Base-by-base conservation (phyloP, 2,329 filamentous ascomycete species). In the Sporothrix phasma region DNA sequence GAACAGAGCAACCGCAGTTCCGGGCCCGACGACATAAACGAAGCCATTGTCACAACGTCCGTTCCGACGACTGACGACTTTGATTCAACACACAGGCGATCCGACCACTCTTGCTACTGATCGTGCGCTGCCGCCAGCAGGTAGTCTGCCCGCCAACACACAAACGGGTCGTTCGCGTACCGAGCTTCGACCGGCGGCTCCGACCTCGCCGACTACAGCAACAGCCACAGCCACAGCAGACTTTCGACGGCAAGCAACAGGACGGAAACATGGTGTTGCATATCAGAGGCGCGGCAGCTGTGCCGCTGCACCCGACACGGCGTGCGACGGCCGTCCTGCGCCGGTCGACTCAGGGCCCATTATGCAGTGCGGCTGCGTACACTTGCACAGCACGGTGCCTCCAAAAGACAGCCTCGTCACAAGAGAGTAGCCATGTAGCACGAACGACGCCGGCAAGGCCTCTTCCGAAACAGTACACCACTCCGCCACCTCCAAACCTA, bases 221-320 rank as follows among this genome's bases (percentile, higher is more conserved):
- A 43, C 22, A 34, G 29, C 22, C 24, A 45, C 24, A 43, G 56
- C 34, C 10, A 11, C 2, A 29, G 15, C 39, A 29, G 56, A 39
- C 17, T 31, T n/a, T 3, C 17, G 39, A 26, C 15, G 17, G 24
- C 24, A 5, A 45, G 15, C 3, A 34, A 31, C 37, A 59, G 39
- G 39, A 4, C 17, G 56, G 56, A 56, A 39, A 24, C 26, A 65
- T 65, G 61, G 61, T 47, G 53, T 54, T 34, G 54, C 56, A 61
- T 41, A 47, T 63, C 2, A 34, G 61, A 49, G 34, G 54, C 41
- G 61, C 45, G 34, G 46, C 26, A 26, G 53, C 53, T 47, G 53
- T 63, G 53, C 60, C 53, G 46, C 51, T 63, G 61, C 39, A 34
- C 31, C 34, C 47, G n/a, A 47, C 61, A 22, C 64, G 29, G 29